Base-by-base conservation (phyloP, 352 stramenopile genomes). In the Phytopythium ostracodes region DNA sequence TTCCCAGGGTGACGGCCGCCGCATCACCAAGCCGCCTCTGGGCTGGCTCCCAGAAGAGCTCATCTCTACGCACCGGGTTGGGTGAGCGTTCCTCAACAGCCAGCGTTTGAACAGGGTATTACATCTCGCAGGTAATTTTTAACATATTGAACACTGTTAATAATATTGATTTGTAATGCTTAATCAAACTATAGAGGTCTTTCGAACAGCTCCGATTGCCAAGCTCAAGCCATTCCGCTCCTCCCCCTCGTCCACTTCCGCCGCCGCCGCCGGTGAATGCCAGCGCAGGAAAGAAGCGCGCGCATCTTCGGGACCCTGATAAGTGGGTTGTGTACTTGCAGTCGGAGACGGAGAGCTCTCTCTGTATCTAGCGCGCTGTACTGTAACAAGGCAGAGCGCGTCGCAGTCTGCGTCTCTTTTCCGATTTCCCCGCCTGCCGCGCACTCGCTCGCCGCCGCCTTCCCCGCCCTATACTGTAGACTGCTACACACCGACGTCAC, bases 341-440 rank as follows among this genome's bases (percentile, higher is more conserved):
- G 33, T 14, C 33, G 33, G 1, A 5, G 3, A 38, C 6, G 6
- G 33, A 2, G 33, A 10, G 33, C 33, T 38, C 33, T 38, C 3
- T 38, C 33, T 38, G 33, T 38, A 14, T 38, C 33, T 11, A 42
- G 36, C 36, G 38, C 38, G 12, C 4, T 15, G 36, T 44, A n/a
- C 10, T 17, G 36, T 38, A 10, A n/a, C 33, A 38, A 10, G 6
- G 10, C 33, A 10, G 1, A 38, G 33, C 33, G 6, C 33, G 6
- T 38, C 33, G 33, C 33, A 5, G n/a, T 8, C 36, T 42, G 10
- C 10, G 36, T 29, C 50, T 56, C 50, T 56, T 56, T 56, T 56
- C 50, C 29, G 50, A 31, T 56, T 56, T 56, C 27, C 25, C 50
- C 50, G 18, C 4, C 27, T 27, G 4, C 50, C 50, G 50, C 50